These are phyloP conservation scores for Citrus hindsii DNA, from an alignment of 345 rosid genomes.

Conservation along the genomic window DNA sequence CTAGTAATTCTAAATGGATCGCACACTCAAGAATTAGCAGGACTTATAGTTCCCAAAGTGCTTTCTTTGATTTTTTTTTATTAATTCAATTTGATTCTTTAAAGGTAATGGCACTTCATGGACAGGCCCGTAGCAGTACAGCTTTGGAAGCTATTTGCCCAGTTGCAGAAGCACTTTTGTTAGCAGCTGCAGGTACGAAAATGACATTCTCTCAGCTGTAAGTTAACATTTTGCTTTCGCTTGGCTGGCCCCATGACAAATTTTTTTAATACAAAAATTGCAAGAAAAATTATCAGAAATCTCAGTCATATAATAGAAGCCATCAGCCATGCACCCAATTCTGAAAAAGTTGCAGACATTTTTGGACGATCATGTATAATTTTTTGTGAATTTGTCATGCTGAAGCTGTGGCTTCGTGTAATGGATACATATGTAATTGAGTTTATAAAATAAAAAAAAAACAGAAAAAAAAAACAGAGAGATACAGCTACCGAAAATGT, in stretches of 20 bases:
- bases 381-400: too few relatives aligned
- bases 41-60: not conserved
- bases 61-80: not conserved
- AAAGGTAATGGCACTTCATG: not conserved
- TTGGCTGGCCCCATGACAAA: not conserved
- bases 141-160: conserved; percentile 8
- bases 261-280: not conserved
- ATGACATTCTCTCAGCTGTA: not conserved
- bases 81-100: not conserved
- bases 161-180: not conserved
- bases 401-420: too few relatives aligned
- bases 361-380: not conserved
- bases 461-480: too few relatives aligned
- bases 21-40: not conserved
- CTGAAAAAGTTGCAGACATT: not conserved
- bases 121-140: not conserved
- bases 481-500: too few relatives aligned
- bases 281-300: not conserved
- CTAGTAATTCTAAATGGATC: conserved; percentile 11
- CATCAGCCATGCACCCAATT: not conserved
- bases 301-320: not conserved
- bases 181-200: not conserved
- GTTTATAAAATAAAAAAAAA: too few relatives aligned
- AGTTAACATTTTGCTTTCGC: not conserved
- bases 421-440: too few relatives aligned